phyloP scores from a whole-genome alignment of 1,284 basidiomycete genomes.

The Filobasidium uniguttulatum region DNA sequence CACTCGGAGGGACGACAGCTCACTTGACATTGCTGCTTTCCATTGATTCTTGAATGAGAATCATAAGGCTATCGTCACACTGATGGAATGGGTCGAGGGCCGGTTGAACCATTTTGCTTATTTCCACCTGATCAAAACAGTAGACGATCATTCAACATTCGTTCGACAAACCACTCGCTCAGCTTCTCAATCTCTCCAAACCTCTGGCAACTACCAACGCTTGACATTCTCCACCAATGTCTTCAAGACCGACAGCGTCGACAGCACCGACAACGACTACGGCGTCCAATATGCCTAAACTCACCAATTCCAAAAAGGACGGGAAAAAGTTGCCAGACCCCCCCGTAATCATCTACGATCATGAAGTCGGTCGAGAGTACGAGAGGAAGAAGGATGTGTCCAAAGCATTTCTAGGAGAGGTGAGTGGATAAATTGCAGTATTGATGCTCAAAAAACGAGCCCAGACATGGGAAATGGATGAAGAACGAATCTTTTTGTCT shows the following conservation, averaged over 20 bases:
- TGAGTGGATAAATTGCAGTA: slow-evolving; percentile 37
- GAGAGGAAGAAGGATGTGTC: slow-evolving; percentile 53
- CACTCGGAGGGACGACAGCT: too few relatives aligned
- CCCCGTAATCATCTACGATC: slow-evolving; percentile 60
- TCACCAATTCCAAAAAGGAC: slow-evolving; percentile 40
- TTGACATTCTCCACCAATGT: too few relatives aligned
- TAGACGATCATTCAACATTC: neutral
- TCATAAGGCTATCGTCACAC: too few relatives aligned
- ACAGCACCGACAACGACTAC: neutral
- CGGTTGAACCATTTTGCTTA: neutral
- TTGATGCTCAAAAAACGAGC: too few relatives aligned
- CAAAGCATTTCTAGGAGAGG: slow-evolving; percentile 74
- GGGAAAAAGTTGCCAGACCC: slow-evolving; percentile 70
- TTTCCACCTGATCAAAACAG: slow-evolving; percentile 1
- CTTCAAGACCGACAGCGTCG: too few relatives aligned
- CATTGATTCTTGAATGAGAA: too few relatives aligned
- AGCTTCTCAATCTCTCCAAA: neutral
- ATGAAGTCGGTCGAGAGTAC: slow-evolving; percentile 46
- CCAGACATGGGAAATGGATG: too few relatives aligned
- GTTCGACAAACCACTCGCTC: neutral
- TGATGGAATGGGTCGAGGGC: too few relatives aligned
- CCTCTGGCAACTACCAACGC: neutral
- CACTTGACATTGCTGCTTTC: too few relatives aligned
- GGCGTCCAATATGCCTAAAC: neutral
- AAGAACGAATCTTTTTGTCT: too few relatives aligned